Base-by-base conservation (phyloP, 1,139 yeast species). In the Arxiozyma slooffiae region DNA sequence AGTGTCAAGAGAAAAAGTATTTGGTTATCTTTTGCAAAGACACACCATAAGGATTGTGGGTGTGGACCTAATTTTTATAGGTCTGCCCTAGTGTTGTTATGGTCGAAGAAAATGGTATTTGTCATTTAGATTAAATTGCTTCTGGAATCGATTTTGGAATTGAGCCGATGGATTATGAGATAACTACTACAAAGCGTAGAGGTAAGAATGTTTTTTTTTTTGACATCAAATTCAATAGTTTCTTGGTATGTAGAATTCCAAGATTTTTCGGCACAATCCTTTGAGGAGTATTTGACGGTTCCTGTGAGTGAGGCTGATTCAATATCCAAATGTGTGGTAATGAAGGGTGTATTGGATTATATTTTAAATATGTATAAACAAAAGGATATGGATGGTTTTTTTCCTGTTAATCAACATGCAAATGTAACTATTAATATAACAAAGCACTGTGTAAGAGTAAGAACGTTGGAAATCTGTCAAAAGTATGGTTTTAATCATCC, bases 1-100 rank as follows among this genome's bases (percentile, higher is more conserved):
- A 53, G 71, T 23, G 71, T 72, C 7, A 55, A 59, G 8, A 40
- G 44, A n/a, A 36, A 41, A 71, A 70, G 74, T 51, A 62, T 75
- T 56, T 78, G 78, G 73, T 58, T 77, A 37, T 79, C 79, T 2
- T 74, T 77, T 61, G 76, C 76, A 1, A 68, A 79, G 56, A 71
- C 78, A 2, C 78, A 76, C 56, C 58, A 75, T n/a, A 66, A 68
- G 48, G 57, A 68, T 8, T 76, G 81, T 64, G 79, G 79, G 1
- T 77, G 80, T 61, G 78, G 79, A 39, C 66, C 63, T 34, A 67
- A 71, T 11, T 69, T 73, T 61, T 76, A 77, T 59, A 69, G 82
- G 53, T 80, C 81, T 8, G 71, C 72, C 58, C 60, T 77, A 42
- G 60, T 74, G 30, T n/a, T n/a, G 57, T 78, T 20, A 57, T 74